Evolutionary conservation across 768 basidiomycete species (phyloP), one percentile per base, ranked within the genome.

Genomic region (Boletus vinaceobasis): DNA sequence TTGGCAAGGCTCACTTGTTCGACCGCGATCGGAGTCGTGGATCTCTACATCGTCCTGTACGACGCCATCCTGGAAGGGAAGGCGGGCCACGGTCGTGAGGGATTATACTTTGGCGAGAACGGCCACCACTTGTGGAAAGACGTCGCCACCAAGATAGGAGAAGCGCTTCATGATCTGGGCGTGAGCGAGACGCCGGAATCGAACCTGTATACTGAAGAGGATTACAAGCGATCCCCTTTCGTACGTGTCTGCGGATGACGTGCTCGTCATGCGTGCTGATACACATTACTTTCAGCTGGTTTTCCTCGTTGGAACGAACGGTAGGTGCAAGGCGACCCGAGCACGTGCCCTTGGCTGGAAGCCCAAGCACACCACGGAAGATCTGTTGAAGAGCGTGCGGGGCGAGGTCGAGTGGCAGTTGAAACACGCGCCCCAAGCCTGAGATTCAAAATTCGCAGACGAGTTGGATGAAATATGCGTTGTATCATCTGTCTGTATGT

Each of bases 31-130:
- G 13, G 1, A 66, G 65, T 38, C 65, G 73, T 17, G 57, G 78
- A 48, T 45, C 69, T 85, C 6, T 85, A 77, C 58, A 65, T 73
- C 49, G 49, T 70, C 3, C 58, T 85, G 0, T 80, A 78, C 54
- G 74, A 82, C 26, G 70, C 74, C 5, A 58, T 64, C 14, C 31
- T 62, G 23, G 60, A 70, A 0, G 61, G 59, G 14, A 65, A 59
- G 5, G 61, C 57, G 0, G 46, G 48, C 1, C 65, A 68, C 31
- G 65, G 65, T 35, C 75, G 74, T 4, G 77, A 80, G 29, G 84
- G 84, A 0, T 75, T 71, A 35, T 85, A 83, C 60, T 83, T 83
- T 59, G 78, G 70, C 11, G 80, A 74, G 57, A 82, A 74, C 46
- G 82, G 77, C 19, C 79, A 84, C 45, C 75, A 81, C 42, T 65